A percentile compares a stretch with the other conserved stretches of the same genome.
phyloP scores from a whole-genome alignment of 805 yeast genomes.

The Myxozyma lipomycoides region DNA sequence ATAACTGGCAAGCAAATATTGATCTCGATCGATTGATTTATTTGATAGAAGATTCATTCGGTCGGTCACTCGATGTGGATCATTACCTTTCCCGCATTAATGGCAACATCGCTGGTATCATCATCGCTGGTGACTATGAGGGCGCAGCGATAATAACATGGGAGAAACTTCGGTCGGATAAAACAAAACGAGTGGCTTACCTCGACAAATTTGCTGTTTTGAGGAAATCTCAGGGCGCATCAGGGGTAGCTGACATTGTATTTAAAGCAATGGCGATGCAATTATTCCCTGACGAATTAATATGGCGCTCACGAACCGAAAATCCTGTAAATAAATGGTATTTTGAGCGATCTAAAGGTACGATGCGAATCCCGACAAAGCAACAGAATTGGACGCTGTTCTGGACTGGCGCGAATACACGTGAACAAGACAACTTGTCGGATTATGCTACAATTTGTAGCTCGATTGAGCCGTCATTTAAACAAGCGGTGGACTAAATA shows the following conservation, averaged over 20 bases:
- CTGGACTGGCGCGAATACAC: conserved; percentile 40
- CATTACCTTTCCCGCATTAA: conserved; percentile 66
- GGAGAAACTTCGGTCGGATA: conserved; percentile 47
- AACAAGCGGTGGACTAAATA: neutral
- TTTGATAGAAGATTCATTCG: conserved; percentile 77
- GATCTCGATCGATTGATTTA: conserved; percentile 55
- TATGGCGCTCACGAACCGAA: conserved; percentile 84
- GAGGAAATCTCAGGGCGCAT: conserved; percentile 77
- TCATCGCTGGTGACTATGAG: conserved; percentile 90
- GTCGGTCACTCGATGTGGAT: conserved; percentile 57
- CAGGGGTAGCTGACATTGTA: conserved; percentile 89
- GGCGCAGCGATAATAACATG: conserved; percentile 92
- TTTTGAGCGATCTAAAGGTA: conserved; percentile 82
- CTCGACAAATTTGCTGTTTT: conserved; percentile 92
- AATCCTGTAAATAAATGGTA: conserved; percentile 98
- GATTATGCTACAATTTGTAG: conserved; percentile 54
- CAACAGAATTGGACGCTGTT: conserved; percentile 42
- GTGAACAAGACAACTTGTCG: conserved; percentile 39
- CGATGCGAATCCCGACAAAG: conserved; percentile 46
- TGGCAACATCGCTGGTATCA: conserved; percentile 64
- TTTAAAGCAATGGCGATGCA: conserved; percentile 71
- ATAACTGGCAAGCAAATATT: conserved; percentile 34
- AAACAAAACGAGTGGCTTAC: conserved; percentile 52
- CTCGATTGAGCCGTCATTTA: conserved; percentile 54
- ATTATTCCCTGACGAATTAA: conserved; percentile 63